Evolutionary conservation across 345 rosid genomes (phyloP), one percentile per base, ranked within the genome.

Genomic region (Sonneratia caseolaris): DNA sequence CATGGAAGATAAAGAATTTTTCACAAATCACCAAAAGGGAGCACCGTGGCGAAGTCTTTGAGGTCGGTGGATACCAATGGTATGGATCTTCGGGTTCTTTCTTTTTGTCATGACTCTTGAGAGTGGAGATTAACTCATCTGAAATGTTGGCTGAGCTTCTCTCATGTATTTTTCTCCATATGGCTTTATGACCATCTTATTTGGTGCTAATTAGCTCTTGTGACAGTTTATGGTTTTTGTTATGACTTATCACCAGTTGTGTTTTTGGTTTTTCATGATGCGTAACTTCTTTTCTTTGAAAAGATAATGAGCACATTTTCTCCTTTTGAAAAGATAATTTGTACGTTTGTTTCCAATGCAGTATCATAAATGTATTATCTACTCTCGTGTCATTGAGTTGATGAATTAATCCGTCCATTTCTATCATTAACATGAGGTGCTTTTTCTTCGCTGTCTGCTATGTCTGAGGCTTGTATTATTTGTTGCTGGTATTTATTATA

Each of bases 61-160:
- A 87, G 74, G 96, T 87, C 77, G 98, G 96, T 37, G 93, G 97
- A 79, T 89, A 86, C 86, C 86, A 91, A 83, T 91, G 97, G 97
- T 94, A 88, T 61, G 88, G 5, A 35, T 3, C 66, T 62, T 15
- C 27, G 18, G 27, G 27, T 62, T 10, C 13, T 62, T 62, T 35
- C 32, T 12, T 53, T 4, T 24, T 53, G 5, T 53, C 9, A 7
- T 21, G 22, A 53, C 22, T 53, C 22, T 3, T 13, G 37, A 62
- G 32, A 10, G 8, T 0, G 12, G 37, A 62, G 12, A 10, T 62
- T 27, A 62, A 18, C 27, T 27, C 37, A 62, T 13, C 12, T 62
- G 1, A 59, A 59, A 59, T 59, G 64, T 48, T 11, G 15, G 18
- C 3, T 15, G 18, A 11, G 15, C 18, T 48, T 15, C 5, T 18